Evolutionary conservation across 768 basidiomycete species (phyloP), one percentile per base, ranked within the genome.

Genomic region (Daedaleopsis nitida): DNA sequence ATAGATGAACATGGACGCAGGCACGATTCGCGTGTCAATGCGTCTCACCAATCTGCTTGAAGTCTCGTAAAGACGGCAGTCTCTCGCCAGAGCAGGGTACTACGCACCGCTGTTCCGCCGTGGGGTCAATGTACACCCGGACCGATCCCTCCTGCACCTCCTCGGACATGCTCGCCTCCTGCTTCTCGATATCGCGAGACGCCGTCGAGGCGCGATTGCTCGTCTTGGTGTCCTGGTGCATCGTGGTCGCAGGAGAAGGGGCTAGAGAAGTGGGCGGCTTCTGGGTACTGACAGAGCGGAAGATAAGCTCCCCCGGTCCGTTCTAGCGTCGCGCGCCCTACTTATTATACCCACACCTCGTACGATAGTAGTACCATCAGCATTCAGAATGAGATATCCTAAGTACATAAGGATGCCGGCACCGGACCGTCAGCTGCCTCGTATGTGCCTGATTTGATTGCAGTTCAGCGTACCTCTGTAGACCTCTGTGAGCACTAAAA

Each of bases 1-100:
- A 60, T 77, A 78, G 14, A 78, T 73, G 42, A 74, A 57, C 67
- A 73, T 74, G 2, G 73, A 63, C 32, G 70, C 66, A 14, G 77
- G 77, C 42, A 14, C 42, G 42, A 43, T 43, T 14, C 14, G 14
- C 1, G 42, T n/a, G 13, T 43, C 13, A 12, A 43, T n/a, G n/a
- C 5, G 42, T 13, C 42, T n/a, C 42, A 14, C 42, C 5, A 14
- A 12, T n/a, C 14, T 43, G 42, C 14, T 14, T 14, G 14, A 43
- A 14, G 14, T 43, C 42, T 43, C 14, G 13, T 5, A 13, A 32
- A 32, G 27, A 32, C 27, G 27, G 27, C 27, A 32, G 3, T 7
- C 27, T 7, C 27, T 3, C 27, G 27, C 27, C n/a, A 43, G 42
- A n/a, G n/a, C 42, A 14, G 42, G 12, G 14, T 14, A 43, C 42